These are phyloP conservation scores for Cryptococcus jaspeensis DNA, from an alignment of 1,284 basidiomycete species.

Conservation along the genomic window DNA sequence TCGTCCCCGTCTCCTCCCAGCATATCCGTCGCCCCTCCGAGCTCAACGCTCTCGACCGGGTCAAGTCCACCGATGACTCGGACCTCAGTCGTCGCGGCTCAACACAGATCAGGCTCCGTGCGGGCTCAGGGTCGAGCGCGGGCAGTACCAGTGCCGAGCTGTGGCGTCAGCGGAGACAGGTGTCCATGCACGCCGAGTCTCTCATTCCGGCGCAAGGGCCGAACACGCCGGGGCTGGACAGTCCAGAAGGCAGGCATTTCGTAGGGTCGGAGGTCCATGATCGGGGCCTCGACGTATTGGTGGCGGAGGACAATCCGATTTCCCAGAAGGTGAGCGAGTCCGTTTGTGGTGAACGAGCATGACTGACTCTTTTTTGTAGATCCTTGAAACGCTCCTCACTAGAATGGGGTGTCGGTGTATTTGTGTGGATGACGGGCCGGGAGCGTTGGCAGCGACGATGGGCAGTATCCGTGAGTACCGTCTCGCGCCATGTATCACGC, in stretches of 20 bases:
- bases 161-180: conserved; percentile 31
- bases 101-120: conserved; percentile 80
- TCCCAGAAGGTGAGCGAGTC: conserved; percentile 64
- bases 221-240: conserved; percentile 9
- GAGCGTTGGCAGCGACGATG: conserved; percentile 94
- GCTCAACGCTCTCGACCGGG: conserved; percentile 76
- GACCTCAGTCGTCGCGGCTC: conserved; percentile 75
- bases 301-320: conserved; percentile 97
- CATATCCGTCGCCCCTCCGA: conserved; percentile 82
- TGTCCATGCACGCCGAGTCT: conserved; percentile 19
- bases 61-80: conserved; percentile 69
- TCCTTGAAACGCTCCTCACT: conserved; percentile 87
- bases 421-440: conserved; percentile 91
- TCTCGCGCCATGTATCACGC: background rate
- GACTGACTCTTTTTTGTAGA: conserved; percentile 46
- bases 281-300: conserved; percentile 77
- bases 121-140: conserved; percentile 67
- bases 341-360: conserved; percentile 1
- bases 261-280: conserved; percentile 1
- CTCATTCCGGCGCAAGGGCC: background rate
- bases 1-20: conserved; percentile 24
- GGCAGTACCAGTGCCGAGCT: conserved; percentile 51
- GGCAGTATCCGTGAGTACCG: conserved; percentile 80
- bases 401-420: conserved; percentile 91
- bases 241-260: conserved; percentile 16